A percentile compares a stretch with the other conserved stretches of the same genome.
These are phyloP conservation scores for Cytospora schulzeri DNA, from an alignment of 2,329 filamentous ascomycete genomes.

Conservation along the genomic window DNA sequence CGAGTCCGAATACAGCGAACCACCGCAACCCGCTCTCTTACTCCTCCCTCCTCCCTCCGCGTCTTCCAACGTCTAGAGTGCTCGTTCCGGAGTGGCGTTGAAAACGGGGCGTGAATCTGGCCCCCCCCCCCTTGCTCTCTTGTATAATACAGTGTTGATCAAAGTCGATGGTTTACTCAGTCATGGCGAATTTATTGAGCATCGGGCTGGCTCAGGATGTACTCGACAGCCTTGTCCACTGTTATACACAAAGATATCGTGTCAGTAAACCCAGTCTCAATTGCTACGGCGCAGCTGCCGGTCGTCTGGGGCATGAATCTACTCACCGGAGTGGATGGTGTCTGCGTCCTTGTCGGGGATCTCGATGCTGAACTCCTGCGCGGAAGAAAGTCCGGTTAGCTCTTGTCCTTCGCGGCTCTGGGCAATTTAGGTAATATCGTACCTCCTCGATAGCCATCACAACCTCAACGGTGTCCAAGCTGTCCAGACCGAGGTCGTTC, in stretches of 20 bases:
- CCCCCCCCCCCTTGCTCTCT: slow-evolving; percentile 2
- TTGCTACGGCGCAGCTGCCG: neutral
- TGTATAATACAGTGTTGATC: slow-evolving; percentile 13
- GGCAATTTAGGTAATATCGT: slow-evolving; percentile 33
- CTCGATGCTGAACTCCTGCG: slow-evolving; percentile 79
- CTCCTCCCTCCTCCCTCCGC: neutral
- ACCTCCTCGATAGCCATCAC: slow-evolving; percentile 99
- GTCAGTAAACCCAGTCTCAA: neutral
- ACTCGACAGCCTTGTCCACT: slow-evolving; percentile 95
- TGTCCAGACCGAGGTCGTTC: slow-evolving; percentile 96
- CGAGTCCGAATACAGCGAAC: neutral
- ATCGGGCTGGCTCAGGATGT: slow-evolving; percentile 91
- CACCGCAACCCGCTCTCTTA: neutral
- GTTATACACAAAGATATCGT: slow-evolving; percentile 13
- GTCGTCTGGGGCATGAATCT: neutral
- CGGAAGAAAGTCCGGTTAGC: neutral
- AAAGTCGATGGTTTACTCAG: neutral
- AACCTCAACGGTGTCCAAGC: slow-evolving; percentile 97
- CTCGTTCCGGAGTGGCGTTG: slow-evolving; percentile 13
- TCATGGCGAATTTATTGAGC: slow-evolving; percentile 61
- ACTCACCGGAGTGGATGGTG: slow-evolving; percentile 87
- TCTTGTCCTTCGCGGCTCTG: slow-evolving; percentile 4
- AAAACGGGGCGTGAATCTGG: neutral
- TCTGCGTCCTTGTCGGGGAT: slow-evolving; percentile 98
- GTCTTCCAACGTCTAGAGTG: slow-evolving; percentile 14